A percentile compares a stretch with the other conserved stretches of the same genome.
These are phyloP conservation scores for Plantago ovata DNA, from an alignment of 257 asterid species.

Conservation along the genomic window DNA sequence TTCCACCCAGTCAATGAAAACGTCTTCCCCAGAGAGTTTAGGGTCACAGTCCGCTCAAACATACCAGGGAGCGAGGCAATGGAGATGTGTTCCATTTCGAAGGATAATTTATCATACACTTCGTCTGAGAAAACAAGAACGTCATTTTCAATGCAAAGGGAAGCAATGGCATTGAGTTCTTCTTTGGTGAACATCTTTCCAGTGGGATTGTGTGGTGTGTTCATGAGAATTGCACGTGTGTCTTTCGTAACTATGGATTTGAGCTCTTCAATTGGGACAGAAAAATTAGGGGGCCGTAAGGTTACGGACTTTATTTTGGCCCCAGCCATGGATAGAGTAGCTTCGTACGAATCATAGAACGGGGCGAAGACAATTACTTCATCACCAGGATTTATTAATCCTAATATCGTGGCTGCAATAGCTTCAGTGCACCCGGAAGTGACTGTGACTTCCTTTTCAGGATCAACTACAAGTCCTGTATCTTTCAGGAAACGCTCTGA, in stretches of 20 bases:
- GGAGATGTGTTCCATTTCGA: slow-evolving; percentile 89
- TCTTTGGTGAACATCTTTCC: slow-evolving; percentile 86
- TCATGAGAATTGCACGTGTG: slow-evolving; percentile 81
- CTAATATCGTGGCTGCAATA: slow-evolving; percentile 88
- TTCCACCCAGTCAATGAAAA: slow-evolving; percentile 97
- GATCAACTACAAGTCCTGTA: slow-evolving; percentile 62
- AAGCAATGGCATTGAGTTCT: slow-evolving; percentile 63
- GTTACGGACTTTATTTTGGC: slow-evolving; percentile 71
- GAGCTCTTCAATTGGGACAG: slow-evolving; percentile 79
- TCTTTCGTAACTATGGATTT: slow-evolving; percentile 57
- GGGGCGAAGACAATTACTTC: slow-evolving; percentile 94
- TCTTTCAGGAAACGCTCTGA: slow-evolving; percentile 86
- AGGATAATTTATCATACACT: slow-evolving; percentile 85
- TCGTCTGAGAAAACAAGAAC: slow-evolving; percentile 75
- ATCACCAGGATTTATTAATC: slow-evolving; percentile 89
- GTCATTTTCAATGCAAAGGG: slow-evolving; percentile 76
- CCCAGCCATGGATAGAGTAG: slow-evolving; percentile 94
- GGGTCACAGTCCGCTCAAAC: slow-evolving; percentile 79
- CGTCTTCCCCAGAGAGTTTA: slow-evolving; percentile 92
- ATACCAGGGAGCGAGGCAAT: slow-evolving; percentile 88
- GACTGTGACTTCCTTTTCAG: slow-evolving; percentile 85
- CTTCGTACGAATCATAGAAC: slow-evolving; percentile 91
- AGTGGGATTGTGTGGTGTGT: slow-evolving; percentile 95
- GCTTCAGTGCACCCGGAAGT: slow-evolving; percentile 99
- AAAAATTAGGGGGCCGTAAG: slow-evolving; percentile 70